Conservation (phyloP, 305 asterid genomes). For the Fraxinus ornus region DNA sequence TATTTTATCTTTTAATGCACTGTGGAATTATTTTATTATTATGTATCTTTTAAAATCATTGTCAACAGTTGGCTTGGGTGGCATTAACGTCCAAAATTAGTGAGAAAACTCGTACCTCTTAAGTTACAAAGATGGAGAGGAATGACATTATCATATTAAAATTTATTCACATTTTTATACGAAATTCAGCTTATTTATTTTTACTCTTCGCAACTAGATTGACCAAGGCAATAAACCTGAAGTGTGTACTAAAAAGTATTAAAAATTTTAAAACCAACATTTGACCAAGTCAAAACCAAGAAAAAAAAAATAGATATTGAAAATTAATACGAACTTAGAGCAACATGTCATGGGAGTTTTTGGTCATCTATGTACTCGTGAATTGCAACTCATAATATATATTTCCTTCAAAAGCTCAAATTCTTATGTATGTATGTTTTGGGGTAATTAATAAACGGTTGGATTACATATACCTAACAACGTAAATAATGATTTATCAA, state of each 20-base stretch:
- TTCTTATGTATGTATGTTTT: conserved; percentile 16
- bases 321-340: conserved; percentile 19
- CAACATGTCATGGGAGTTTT: conserved; percentile 25
- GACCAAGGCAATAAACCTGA: too few relatives aligned
- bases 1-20: background rate
- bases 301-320: background rate
- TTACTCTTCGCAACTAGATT: too few relatives aligned
- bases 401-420: background rate
- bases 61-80: background rate
- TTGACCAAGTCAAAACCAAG: conserved; percentile 32
- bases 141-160: too few relatives aligned
- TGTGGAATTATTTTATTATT: background rate
- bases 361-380: conserved; percentile 22
- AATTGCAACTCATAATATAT: conserved; percentile 16
- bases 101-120: too few relatives aligned
- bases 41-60: conserved; percentile 1
- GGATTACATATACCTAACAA: too few relatives aligned
- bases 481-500: too few relatives aligned
- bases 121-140: too few relatives aligned
- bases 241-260: too few relatives aligned
- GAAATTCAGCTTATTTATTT: too few relatives aligned
- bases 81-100: too few relatives aligned
- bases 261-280: background rate
- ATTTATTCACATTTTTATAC: too few relatives aligned
- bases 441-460: background rate